Conservation (phyloP, 257 asterid species). For the Anisodus acutangulus region DNA sequence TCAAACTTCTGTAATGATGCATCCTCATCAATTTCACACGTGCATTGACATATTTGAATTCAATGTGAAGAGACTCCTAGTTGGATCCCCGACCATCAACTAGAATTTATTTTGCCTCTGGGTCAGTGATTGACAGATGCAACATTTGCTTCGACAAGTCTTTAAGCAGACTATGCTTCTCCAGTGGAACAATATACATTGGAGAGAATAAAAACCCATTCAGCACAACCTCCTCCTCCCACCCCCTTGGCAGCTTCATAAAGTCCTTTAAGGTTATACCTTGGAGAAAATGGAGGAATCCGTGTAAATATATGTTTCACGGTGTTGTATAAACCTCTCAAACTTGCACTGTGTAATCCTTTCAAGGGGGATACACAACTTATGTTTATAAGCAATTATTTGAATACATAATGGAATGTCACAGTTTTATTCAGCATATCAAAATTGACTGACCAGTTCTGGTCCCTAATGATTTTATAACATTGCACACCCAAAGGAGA, state of each 20-base stretch:
- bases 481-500: not conserved
- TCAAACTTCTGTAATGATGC: too few relatives aligned
- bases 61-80: too few relatives aligned
- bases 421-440: constrained; percentile 23
- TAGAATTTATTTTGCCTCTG: too few relatives aligned
- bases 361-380: constrained; percentile 15
- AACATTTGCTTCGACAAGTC: too few relatives aligned
- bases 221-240: not conserved
- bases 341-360: not conserved
- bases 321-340: not conserved
- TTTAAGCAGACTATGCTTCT: too few relatives aligned
- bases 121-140: too few relatives aligned
- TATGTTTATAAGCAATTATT: constrained; percentile 19
- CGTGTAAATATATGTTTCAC: not conserved
- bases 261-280: not conserved
- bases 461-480: constrained; percentile 17
- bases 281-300: not conserved
- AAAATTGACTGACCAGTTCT: constrained; percentile 28
- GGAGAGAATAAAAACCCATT: too few relatives aligned
- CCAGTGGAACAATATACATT: too few relatives aligned
- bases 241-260: not conserved
- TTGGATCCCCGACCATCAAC: too few relatives aligned
- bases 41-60: too few relatives aligned
- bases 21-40: too few relatives aligned
- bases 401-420: constrained; percentile 1